Base-by-base conservation (phyloP, 352 stramenopile genomes). In the Phytophthora sp. region DNA sequence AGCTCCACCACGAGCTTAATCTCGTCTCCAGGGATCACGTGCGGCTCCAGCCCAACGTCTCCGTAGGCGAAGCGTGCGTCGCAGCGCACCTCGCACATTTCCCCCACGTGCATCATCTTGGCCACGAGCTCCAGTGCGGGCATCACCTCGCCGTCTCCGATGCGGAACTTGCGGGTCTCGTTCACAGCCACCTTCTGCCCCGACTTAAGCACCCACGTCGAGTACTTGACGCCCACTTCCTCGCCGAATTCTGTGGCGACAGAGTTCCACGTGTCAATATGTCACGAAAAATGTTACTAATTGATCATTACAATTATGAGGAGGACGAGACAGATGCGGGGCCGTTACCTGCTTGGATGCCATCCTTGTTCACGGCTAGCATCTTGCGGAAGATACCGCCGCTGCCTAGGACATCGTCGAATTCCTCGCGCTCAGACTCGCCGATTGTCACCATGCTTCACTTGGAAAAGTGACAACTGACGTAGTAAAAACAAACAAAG, bases 81-180 rank as follows among this genome's bases (percentile, higher is more conserved):
- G 31, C 82, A 91, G 21, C 84, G 86, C 49, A 94, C 82, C 57
- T 94, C 82, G 49, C 77, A 80, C 30, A 66, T 61, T 66, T 94
- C 86, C n/a, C 82, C 83, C 26, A 89, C 80, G 57, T 80, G 80
- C 76, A 94, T 82, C 73, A 94, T 79, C 72, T 91, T 91, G 66
- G 80, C 79, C 56, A 87, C 71, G 0, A 94, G 74, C 71, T 94
- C 86, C 45, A 94, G 69, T 16, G 82, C 86, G 11, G 86, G 84
- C 76, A 91, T 89, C 50, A 91, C 78, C 41, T 94, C 86, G 57
- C 80, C 84, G 60, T 94, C 86, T 59, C 86, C 86, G 39, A 94
- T 88, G 53, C 86, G 86, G 69, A 94, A 90, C 49, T 88, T 79
- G 38, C 85, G 81, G 46, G 73, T 65, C 42, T 90, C 77, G 44